phyloP scores from a whole-genome alignment of 768 basidiomycete genomes.

The Termitomyces sp. region DNA sequence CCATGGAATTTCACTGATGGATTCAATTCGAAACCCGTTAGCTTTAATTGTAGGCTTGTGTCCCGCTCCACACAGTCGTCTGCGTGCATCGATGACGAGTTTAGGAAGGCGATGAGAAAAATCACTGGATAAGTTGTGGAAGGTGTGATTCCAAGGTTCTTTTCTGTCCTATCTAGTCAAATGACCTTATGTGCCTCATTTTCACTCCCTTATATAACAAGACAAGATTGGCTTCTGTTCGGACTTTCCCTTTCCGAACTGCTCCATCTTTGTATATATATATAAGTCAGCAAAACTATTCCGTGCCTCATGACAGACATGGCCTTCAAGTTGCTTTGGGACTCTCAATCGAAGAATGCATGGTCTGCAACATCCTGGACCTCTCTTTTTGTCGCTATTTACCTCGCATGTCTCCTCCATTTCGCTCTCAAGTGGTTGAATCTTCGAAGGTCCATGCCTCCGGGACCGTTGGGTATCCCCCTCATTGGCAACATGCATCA shows the following conservation, averaged over 20 bases:
- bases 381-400: not conserved
- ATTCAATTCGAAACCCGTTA: conserved; percentile 28
- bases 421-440: conserved; percentile 22
- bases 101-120: conserved; percentile 5
- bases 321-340: not conserved
- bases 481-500: conserved; percentile 42
- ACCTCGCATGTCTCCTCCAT: conserved; percentile 16
- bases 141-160: not conserved
- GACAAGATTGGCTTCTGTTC: not conserved
- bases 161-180: not conserved
- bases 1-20: conserved; percentile 26
- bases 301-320: not conserved
- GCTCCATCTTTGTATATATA: not conserved
- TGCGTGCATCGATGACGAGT: conserved; percentile 20
- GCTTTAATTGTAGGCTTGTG: conserved; percentile 24
- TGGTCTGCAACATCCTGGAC: not conserved
- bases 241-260: not conserved
- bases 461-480: conserved; percentile 39
- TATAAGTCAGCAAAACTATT: not conserved
- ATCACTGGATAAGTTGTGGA: not conserved
- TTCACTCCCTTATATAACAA: not conserved
- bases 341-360: not conserved
- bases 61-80: conserved; percentile 17
- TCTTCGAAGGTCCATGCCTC: conserved; percentile 34
- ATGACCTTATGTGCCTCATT: not conserved